A percentile compares a stretch with the other conserved stretches of the same genome.
Conservation (phyloP, 768 basidiomycete species). For the Hygrophoropsis aurantiaca region DNA sequence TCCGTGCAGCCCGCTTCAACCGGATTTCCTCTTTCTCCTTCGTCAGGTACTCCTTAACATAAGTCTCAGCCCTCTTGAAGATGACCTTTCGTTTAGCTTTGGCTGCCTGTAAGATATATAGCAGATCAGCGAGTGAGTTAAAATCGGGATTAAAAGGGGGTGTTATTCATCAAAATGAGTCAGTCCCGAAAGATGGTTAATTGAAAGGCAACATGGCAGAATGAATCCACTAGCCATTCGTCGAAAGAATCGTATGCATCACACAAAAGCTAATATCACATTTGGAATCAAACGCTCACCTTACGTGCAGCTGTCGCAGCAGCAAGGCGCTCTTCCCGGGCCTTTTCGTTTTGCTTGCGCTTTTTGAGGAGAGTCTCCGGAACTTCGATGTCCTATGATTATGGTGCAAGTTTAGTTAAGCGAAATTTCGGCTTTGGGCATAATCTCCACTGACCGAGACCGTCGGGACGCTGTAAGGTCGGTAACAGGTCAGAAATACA, state of each 20-base stretch:
- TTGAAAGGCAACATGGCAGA: constrained; percentile 74
- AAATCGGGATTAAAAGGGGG: background rate
- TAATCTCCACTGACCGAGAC: constrained; percentile 39
- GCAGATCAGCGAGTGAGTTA: constrained; percentile 12
- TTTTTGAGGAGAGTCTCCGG: constrained; percentile 99
- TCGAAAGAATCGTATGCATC: constrained; percentile 85
- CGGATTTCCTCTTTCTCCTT: constrained; percentile 97
- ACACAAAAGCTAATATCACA: constrained; percentile 36
- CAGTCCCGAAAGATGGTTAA: constrained; percentile 87
- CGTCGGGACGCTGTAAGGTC: constrained; percentile 40
- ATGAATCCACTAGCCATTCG: constrained; percentile 69
- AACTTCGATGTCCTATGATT: constrained; percentile 82
- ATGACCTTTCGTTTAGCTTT: constrained; percentile 94
- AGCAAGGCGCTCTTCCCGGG: constrained; percentile 86
- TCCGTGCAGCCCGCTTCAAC: constrained; percentile 88
- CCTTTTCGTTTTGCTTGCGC: constrained; percentile 97
- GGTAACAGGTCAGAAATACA: constrained; percentile 6
- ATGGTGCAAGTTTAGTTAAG: constrained; percentile 11
- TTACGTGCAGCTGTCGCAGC: constrained; percentile 85
- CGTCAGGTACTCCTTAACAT: constrained; percentile 93
- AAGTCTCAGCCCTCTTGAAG: constrained; percentile 98
- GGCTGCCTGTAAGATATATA: constrained; percentile 55
- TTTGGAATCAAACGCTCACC: constrained; percentile 48
- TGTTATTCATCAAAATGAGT: constrained; percentile 20
- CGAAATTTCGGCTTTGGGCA: background rate